A percentile compares a stretch with the other conserved stretches of the same genome.
phyloP scores from a whole-genome alignment of 257 asterid genomes.

The Ligustrum vulgare region DNA sequence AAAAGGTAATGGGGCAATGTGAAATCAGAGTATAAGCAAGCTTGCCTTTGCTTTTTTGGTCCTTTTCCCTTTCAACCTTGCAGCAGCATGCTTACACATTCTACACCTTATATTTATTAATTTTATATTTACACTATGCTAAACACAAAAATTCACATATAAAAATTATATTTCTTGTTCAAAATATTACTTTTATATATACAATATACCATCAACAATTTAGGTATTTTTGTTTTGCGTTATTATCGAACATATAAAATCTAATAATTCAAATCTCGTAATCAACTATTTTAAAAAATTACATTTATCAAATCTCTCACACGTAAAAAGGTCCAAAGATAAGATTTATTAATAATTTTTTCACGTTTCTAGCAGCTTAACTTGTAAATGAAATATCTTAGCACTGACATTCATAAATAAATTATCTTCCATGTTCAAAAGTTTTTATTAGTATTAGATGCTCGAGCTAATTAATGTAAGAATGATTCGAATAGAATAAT shows the following conservation, averaged over 20 bases:
- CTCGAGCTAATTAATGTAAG: too few species aligned
- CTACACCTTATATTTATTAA: conserved; percentile 34
- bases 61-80: conserved; percentile 37
- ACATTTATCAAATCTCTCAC: neutral
- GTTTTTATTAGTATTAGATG: neutral
- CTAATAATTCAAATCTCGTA: neutral
- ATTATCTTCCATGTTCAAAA: conserved; percentile 3
- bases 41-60: conserved; percentile 41
- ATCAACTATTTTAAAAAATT: too few species aligned
- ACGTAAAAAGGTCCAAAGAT: neutral
- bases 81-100: conserved; percentile 38
- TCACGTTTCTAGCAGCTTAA: too few species aligned
- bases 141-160: conserved; percentile 15
- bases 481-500: neutral
- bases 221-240: neutral
- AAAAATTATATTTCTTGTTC: neutral
- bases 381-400: neutral
- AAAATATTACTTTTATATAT: neutral
- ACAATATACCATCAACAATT: too few species aligned
- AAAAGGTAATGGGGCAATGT: conserved; percentile 58
- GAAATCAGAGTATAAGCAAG: conserved; percentile 76
- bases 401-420: neutral
- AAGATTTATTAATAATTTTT: too few species aligned
- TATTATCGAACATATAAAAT: neutral
- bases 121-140: conserved; percentile 18